Percentiles rank a stretch among this genome's conserved stretches.
phyloP scores from a whole-genome alignment of 306 rosid genomes.

The Senna siamea region DNA sequence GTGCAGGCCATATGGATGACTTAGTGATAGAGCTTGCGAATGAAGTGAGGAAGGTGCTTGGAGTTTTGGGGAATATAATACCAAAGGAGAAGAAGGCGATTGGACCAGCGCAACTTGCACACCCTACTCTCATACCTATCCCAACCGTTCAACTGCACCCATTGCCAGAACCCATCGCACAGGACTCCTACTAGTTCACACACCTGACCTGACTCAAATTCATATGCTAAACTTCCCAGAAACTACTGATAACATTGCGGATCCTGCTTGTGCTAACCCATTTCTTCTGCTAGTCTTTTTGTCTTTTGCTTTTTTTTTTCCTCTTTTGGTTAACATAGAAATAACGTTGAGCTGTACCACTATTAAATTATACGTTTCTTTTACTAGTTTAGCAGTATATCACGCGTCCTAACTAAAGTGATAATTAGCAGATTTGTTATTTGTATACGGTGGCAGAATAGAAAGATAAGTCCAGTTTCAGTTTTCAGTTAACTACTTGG shows the following conservation, averaged over 20 bases:
- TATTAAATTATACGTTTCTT: background rate
- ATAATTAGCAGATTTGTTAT: background rate
- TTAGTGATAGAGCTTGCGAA: conserved; percentile 86
- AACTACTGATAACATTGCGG: conserved; percentile 24
- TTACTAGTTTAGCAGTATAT: background rate
- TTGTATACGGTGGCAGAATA: background rate
- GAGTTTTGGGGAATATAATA: conserved; percentile 48
- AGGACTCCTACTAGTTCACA: conserved; percentile 47
- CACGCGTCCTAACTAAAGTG: background rate
- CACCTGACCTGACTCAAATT: conserved; percentile 10
- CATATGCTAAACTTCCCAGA: conserved; percentile 21
- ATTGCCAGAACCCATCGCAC: conserved; percentile 73
- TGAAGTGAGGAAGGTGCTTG: conserved; percentile 86
- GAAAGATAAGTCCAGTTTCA: too few relatives aligned
- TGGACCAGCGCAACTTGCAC: conserved; percentile 48
- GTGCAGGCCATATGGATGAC: conserved; percentile 86
- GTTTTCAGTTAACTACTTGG: too few relatives aligned
- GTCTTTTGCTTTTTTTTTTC: background rate
- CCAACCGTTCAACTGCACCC: conserved; percentile 62
- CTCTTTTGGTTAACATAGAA: background rate
- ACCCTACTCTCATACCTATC: conserved; percentile 59
- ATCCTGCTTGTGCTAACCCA: conserved; percentile 41
- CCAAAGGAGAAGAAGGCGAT: conserved; percentile 58
- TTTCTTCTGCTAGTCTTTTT: conserved; percentile 9
- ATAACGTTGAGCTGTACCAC: background rate